Evolutionary conservation across 2,329 filamentous ascomycete genomes (phyloP).

Genomic region (Nannizzia gypsea): DNA sequence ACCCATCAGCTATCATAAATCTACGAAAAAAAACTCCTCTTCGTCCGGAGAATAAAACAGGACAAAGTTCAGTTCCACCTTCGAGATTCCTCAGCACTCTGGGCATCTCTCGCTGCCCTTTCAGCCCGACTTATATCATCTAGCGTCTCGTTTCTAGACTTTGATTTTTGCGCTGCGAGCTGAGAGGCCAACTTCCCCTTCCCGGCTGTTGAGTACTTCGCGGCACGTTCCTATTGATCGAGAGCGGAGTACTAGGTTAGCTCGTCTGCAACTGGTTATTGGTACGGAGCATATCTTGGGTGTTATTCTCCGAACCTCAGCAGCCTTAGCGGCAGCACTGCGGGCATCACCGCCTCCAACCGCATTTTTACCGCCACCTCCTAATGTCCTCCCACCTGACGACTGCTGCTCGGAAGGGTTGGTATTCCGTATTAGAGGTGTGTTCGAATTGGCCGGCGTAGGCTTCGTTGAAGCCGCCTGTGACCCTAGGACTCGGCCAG

Average conservation of each 20-base stretch:
- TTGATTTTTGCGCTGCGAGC: constrained; percentile 62
- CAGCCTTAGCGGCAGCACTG: constrained; percentile 64
- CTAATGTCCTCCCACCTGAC: constrained; percentile 53
- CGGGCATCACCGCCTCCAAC: constrained; percentile 47
- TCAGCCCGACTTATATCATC: constrained; percentile 57
- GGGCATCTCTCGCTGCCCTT: constrained; percentile 53
- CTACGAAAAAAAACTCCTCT: neutral
- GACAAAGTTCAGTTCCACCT: constrained; percentile 41
- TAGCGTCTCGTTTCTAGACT: constrained; percentile 57
- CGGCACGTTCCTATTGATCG: constrained; percentile 50
- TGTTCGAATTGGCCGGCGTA: constrained; percentile 28
- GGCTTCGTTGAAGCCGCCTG: constrained; percentile 29
- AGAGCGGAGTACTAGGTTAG: neutral
- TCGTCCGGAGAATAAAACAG: neutral
- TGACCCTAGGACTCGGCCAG: constrained; percentile 60
- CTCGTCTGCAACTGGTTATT: neutral
- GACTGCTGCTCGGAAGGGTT: constrained; percentile 18
- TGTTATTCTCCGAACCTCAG: constrained; percentile 55
- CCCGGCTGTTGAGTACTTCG: constrained; percentile 36
- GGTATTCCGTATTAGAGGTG: constrained; percentile 26
- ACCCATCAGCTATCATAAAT: neutral
- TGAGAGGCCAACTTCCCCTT: constrained; percentile 60
- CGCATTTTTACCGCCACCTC: constrained; percentile 32
- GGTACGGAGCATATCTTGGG: neutral
- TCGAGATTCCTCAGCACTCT: constrained; percentile 47